Percentiles rank a stretch among this genome's conserved stretches.
phyloP scores from a whole-genome alignment of 805 yeast genomes.

The Torulaspora franciscae region DNA sequence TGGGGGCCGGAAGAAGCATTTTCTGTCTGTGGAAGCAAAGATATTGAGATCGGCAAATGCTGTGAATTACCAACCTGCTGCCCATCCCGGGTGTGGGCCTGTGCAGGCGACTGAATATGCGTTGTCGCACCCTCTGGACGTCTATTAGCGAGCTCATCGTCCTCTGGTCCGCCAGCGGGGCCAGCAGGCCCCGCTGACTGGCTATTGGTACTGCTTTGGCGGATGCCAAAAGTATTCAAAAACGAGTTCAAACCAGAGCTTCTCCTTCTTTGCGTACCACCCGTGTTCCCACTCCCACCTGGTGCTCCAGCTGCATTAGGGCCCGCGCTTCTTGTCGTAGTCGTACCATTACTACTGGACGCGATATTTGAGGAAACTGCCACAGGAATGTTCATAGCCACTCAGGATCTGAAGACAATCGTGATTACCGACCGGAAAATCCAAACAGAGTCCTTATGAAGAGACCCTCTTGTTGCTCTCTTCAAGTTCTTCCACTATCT shows the following conservation, averaged over 20 bases:
- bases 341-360: conserved; percentile 7
- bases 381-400: conserved; percentile 12
- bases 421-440: neutral
- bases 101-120: conserved; percentile 9
- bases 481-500: no score
- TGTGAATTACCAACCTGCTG: conserved; percentile 9
- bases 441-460: neutral
- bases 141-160: neutral
- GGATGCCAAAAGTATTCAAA: conserved; percentile 30
- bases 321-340: conserved; percentile 7
- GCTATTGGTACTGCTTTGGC: conserved; percentile 16
- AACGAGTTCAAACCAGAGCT: conserved; percentile 29
- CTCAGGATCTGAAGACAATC: neutral
- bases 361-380: conserved; percentile 9
- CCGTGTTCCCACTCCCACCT: neutral
- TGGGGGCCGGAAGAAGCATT: conserved; percentile 1
- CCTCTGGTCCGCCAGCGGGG: neutral
- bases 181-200: conserved; percentile 2
- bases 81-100: conserved; percentile 6
- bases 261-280: conserved; percentile 16
- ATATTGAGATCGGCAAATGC: conserved; percentile 22
- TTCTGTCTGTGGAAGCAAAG: conserved; percentile 15
- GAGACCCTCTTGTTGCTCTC: no score
- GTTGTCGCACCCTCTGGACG: conserved; percentile 4
- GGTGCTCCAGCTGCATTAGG: conserved; percentile 4